phyloP scores from a whole-genome alignment of 2,329 filamentous ascomycete species.

The Grosmannia penicillata region DNA sequence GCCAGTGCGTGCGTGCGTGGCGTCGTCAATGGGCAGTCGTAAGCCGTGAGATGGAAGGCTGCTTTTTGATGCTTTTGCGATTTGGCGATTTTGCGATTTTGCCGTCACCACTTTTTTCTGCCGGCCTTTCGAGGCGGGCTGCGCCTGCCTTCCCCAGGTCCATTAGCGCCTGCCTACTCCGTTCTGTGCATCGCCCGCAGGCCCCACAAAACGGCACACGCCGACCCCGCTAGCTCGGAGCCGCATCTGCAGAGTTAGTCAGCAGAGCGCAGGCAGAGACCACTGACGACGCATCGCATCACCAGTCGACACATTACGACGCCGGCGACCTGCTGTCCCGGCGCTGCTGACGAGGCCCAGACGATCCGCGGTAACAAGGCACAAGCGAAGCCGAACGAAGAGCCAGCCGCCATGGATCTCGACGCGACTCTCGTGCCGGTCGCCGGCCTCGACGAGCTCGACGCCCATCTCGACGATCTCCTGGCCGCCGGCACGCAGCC shows the following conservation, averaged over 20 bases:
- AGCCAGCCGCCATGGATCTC: conserved; percentile 15
- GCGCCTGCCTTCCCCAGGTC: not conserved
- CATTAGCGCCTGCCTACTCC: not conserved
- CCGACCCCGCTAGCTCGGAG: not conserved
- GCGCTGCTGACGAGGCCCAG: no score
- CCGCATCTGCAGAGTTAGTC: no score
- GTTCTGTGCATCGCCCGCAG: no score
- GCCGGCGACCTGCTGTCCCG: no score
- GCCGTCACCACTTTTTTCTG: no score
- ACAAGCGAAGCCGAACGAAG: not conserved
- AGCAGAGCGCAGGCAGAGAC: not conserved
- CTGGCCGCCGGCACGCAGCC: conserved; percentile 16
- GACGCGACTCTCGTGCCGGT: conserved; percentile 29
- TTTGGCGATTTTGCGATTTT: no score
- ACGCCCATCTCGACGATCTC: conserved; percentile 37
- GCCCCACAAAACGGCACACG: not conserved
- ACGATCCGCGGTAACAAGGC: not conserved
- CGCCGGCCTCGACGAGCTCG: conserved; percentile 36
- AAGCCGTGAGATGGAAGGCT: no score
- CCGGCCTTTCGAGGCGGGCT: not conserved
- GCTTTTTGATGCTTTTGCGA: no score
- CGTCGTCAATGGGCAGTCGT: no score
- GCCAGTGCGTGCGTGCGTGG: no score
- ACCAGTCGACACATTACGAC: no score
- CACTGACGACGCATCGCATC: no score